Evolutionary conservation across 192 early-diverging fungal species (phyloP), one percentile per base, ranked within the genome.

Genomic region (Nowakowskiella sp.): DNA sequence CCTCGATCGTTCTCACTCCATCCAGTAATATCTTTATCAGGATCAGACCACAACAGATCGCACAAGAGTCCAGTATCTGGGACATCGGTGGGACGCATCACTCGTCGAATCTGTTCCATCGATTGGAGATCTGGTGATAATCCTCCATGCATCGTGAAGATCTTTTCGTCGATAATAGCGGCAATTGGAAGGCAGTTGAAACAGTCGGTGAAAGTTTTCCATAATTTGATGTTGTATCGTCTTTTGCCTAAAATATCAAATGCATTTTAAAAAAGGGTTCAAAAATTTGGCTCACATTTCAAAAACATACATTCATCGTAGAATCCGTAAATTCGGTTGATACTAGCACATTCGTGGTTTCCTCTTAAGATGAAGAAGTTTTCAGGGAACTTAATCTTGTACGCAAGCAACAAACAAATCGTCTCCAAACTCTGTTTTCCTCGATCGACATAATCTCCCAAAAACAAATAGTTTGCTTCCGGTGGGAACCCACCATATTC

Each of bases 371-470:
- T 90, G 77, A 98, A 98, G 66, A 98, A 98, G 82, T 98, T 98
- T 55, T 94, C 94, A 1, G 92, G 94, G 69, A 90, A 98, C 77
- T 98, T 98, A 82, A 98, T 98, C 67, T 98, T 97, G 82, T 97
- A 97, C 24, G 92, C 91, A 39, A 97, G 78, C 45, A 97, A 76
- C 45, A 97, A 73, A 52, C 94, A 94, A 64, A 97, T 97, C n/a
- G 91, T 93, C 67, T 97, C 94, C 29, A 97, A 72, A 26, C 88
- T 92, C 71, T 97, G 94, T 65, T 97, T 97, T 49, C 94, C 94
- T 47, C 94, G 80, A 66, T 97, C 94, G 44, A 97, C 94, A 67
- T 97, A 97, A 65, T 97, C 94, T 32, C 94, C 94, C 63, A 97
- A 68, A 67, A 97, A 97, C 42, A 97, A 80, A 58, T 94, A 97